Conservation (phyloP, 1,139 yeast species). For the Yamadazyma songkhlaensis region DNA sequence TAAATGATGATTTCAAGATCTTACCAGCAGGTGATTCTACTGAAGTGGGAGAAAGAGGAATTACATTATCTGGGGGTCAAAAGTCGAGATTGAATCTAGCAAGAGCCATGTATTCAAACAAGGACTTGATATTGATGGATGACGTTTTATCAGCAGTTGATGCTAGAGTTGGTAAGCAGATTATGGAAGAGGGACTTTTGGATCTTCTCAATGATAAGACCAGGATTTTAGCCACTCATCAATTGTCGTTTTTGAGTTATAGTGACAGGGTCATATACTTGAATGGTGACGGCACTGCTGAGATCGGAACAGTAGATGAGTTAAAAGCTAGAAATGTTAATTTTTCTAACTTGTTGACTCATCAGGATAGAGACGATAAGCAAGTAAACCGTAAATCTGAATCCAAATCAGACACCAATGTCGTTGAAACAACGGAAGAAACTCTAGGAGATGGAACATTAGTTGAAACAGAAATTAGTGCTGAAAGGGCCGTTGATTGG, state of each 20-base stretch:
- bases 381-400: no score
- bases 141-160: conserved; percentile 92
- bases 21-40: conserved; percentile 82
- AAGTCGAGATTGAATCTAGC: conserved; percentile 86
- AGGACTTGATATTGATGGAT: conserved; percentile 68
- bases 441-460: conserved; percentile 27
- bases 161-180: conserved; percentile 83
- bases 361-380: conserved; percentile 27
- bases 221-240: conserved; percentile 82
- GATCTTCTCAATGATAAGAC: conserved; percentile 61
- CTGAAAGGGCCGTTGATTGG: conserved; percentile 38
- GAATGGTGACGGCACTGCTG: conserved; percentile 60
- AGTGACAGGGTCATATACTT: conserved; percentile 72
- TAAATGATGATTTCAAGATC: conserved; percentile 63
- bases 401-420: no score
- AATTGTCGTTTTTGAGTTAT: conserved; percentile 61
- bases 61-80: conserved; percentile 90
- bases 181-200: conserved; percentile 66
- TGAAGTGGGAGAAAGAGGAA: conserved; percentile 92
- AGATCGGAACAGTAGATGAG: conserved; percentile 57
- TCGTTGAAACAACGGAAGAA: conserved; percentile 2
- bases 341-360: conserved; percentile 53
- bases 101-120: conserved; percentile 72
- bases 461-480: conserved; percentile 28
- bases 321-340: conserved; percentile 42